phyloP scores from a whole-genome alignment of 1,284 basidiomycete species.

The Uromyces viciae-fabae region DNA sequence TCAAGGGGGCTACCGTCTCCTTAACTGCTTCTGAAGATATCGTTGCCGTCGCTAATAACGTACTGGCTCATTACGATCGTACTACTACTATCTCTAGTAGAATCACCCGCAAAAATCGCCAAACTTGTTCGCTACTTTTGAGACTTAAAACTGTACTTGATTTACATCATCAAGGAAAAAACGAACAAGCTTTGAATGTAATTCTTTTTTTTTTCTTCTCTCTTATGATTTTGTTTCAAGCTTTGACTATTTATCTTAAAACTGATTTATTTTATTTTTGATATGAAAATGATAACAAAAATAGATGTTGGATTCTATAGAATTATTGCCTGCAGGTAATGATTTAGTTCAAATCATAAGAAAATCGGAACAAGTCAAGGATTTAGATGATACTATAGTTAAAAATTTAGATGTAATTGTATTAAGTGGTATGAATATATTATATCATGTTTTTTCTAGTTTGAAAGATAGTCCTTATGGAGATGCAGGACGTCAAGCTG shows the following conservation, averaged over 20 bases:
- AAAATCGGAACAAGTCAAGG: constrained; percentile 83
- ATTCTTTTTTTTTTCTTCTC: constrained; percentile 50
- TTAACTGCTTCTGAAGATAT: constrained; percentile 68
- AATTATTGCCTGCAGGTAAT: constrained; percentile 78
- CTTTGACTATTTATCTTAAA: no score
- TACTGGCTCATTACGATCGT: constrained; percentile 79
- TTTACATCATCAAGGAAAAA: constrained; percentile 68
- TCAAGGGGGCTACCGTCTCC: constrained; percentile 56
- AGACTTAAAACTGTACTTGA: constrained; percentile 77
- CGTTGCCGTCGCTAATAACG: constrained; percentile 73
- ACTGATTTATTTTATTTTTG: constrained; percentile 12
- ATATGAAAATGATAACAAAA: neutral
- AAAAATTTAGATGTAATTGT: constrained; percentile 85
- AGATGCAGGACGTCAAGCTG: constrained; percentile 70
- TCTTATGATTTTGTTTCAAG: neutral
- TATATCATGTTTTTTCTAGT: constrained; percentile 73
- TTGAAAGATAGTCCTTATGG: constrained; percentile 70
- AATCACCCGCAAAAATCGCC: constrained; percentile 71
- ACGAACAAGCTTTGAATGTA: constrained; percentile 77
- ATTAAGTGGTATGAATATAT: constrained; percentile 86
- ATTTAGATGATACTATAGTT: constrained; percentile 77
- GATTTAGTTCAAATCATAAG: constrained; percentile 81
- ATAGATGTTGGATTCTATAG: constrained; percentile 81
- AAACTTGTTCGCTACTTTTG: constrained; percentile 64
- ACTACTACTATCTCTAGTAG: constrained; percentile 70